Evolutionary conservation across 148 eudicot species (phyloP), one percentile per base, ranked within the genome.

Genomic region (Silene latifolia): DNA sequence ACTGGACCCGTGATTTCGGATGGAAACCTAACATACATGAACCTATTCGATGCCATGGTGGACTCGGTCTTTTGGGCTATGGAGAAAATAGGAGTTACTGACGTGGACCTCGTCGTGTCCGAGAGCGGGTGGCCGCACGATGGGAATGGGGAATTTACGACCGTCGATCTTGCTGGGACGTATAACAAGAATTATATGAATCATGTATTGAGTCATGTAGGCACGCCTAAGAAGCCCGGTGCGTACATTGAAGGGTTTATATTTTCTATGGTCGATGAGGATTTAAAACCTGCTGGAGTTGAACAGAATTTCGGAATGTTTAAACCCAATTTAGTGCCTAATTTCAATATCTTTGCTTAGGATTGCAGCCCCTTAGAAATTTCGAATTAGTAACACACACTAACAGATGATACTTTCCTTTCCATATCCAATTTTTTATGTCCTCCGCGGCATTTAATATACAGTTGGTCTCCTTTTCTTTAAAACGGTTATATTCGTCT

Each of bases 41-140:
- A 80, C 77, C 23, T 88, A 46, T 90, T 82, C 23, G 85, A 80
- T 27, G 89, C 90, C 0, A 83, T 85, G 74, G 57, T 82, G 2
- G 96, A 90, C 25, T 42, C 76, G 3, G 67, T 74, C 10, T 21
- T 66, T 8, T 80, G 76, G 83, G 86, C 90, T 0, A 67, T 82
- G 74, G 83, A 84, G 67, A 85, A 77, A 35, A 25, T 20, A n/a
- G 85, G 86, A 0, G 65, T 51, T 3, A 7, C 24, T 0, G 18
- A 83, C 32, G 83, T 82, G 18, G 68, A 15, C 0, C 11, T 84
- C 35, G 72, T 71, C 0, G 81, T 87, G 68, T 42, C 87, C 0
- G 87, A 84, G 67, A 82, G 56, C 0, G 83, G 88, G 17, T 87
- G 86, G 88, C 88, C 88, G 0, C 74, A 76, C 7, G 82, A 35